Evolutionary conservation across 1,284 basidiomycete species (phyloP).

Genomic region (Tylopilus sp.): DNA sequence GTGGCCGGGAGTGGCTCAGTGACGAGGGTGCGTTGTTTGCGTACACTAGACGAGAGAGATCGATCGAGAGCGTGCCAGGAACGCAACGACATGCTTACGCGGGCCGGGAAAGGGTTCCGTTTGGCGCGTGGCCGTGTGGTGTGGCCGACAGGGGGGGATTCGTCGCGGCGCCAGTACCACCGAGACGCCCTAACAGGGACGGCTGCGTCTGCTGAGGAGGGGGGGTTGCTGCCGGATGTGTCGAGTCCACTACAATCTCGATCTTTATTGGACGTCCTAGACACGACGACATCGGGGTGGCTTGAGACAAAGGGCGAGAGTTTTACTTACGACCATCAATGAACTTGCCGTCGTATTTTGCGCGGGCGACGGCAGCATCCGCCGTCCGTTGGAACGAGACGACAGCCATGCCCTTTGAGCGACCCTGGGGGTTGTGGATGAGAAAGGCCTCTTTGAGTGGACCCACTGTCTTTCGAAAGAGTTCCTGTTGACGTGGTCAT

Average conservation of each 20-base stretch:
- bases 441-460: conserved; percentile 63
- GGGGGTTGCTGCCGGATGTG: conserved; percentile 11
- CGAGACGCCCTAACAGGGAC: conserved; percentile 38
- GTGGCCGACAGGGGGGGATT: conserved; percentile 8
- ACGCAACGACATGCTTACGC: conserved; percentile 14
- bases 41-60: conserved; percentile 12
- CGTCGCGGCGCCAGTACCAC: conserved; percentile 9
- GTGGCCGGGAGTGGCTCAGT: conserved; percentile 16
- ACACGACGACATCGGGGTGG: neutral
- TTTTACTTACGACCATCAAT: conserved; percentile 63
- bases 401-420: conserved; percentile 71
- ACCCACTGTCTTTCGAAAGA: conserved; percentile 70
- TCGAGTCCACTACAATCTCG: conserved; percentile 54
- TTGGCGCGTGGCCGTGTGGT: conserved; percentile 15
- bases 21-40: conserved; percentile 19
- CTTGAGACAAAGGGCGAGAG: neutral
- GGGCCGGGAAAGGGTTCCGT: conserved; percentile 4
- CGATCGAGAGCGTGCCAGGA: neutral
- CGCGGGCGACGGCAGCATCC: conserved; percentile 56
- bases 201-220: conserved; percentile 24
- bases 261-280: conserved; percentile 64
- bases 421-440: conserved; percentile 65
- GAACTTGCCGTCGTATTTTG: conserved; percentile 68
- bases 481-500: conserved; percentile 42
- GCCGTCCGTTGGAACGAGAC: conserved; percentile 56